These are phyloP conservation scores for Xylaria digitata DNA, from an alignment of 2,329 filamentous ascomycete species.

Conservation along the genomic window DNA sequence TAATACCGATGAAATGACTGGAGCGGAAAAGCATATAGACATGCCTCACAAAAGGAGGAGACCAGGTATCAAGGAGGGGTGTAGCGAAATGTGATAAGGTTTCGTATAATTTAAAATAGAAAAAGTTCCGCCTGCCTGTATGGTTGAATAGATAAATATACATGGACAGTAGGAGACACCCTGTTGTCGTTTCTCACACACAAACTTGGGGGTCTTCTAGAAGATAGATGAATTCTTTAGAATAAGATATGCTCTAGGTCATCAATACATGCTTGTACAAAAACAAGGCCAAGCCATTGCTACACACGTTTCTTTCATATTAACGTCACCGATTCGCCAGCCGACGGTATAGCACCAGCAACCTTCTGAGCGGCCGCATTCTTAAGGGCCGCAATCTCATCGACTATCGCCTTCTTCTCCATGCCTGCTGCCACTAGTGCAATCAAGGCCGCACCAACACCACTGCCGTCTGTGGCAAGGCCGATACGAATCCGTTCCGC, in stretches of 20 bases:
- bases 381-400: slow-evolving; percentile 58
- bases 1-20: background rate
- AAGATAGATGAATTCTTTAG: slow-evolving; percentile 17
- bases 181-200: background rate
- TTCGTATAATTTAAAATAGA: background rate
- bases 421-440: slow-evolving; percentile 84
- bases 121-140: background rate
- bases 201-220: background rate
- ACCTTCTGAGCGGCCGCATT: slow-evolving; percentile 53
- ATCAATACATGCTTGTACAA: slow-evolving; percentile 26
- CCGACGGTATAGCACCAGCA: slow-evolving; percentile 42
- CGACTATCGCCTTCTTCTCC: slow-evolving; percentile 59
- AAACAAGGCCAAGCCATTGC: background rate
- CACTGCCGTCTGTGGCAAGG: slow-evolving; percentile 95
- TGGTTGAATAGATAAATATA: slow-evolving; percentile 22
- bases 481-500: slow-evolving; percentile 92
- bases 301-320: slow-evolving; percentile 29
- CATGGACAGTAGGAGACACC: background rate
- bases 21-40: background rate
- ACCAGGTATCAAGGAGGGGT: background rate
- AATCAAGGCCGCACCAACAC: slow-evolving; percentile 94
- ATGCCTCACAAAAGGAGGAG: background rate
- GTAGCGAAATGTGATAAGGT: background rate
- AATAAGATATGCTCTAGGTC: slow-evolving; percentile 14
- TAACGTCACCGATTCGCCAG: slow-evolving; percentile 31